Evolutionary conservation across 495 filamentous ascomycete genomes (phyloP).

Genomic region (Aspergillus nidulans): DNA sequence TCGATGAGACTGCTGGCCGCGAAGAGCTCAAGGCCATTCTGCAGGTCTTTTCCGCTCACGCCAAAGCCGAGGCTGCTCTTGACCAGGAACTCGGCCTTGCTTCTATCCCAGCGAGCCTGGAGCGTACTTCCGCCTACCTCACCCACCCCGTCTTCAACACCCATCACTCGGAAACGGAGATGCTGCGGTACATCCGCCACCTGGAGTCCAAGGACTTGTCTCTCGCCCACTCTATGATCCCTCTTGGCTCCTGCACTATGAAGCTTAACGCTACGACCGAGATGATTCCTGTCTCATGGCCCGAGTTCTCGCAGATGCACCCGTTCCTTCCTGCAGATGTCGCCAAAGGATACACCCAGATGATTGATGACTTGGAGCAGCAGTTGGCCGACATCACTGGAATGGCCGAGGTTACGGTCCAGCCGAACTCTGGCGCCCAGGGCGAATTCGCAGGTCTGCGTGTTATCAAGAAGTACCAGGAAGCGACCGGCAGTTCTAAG

Average conservation of each 20-base stretch:
- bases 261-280: constrained; percentile 96
- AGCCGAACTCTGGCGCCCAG: constrained; percentile 96
- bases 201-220: constrained; percentile 95
- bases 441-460: constrained; percentile 95
- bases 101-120: constrained; percentile 55
- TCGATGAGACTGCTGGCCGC: constrained; percentile 67
- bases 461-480: constrained; percentile 82
- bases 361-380: constrained; percentile 67
- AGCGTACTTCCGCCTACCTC: constrained; percentile 70
- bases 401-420: constrained; percentile 84
- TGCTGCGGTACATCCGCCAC: constrained; percentile 92
- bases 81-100: constrained; percentile 45
- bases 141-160: constrained; percentile 96
- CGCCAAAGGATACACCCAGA: constrained; percentile 61
- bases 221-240: constrained; percentile 96
- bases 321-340: constrained; percentile 66
- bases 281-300: constrained; percentile 85
- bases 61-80: constrained; percentile 35
- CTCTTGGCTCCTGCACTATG: constrained; percentile 99
- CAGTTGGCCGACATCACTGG: constrained; percentile 86
- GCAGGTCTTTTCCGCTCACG: constrained; percentile 49
- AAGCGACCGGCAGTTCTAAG: constrained; percentile 58
- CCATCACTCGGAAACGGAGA: constrained; percentile 93
- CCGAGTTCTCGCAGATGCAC: constrained; percentile 82
- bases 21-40: constrained; percentile 59